Evolutionary conservation across 805 yeast species (phyloP).

Genomic region (Candida ipomoeae): DNA sequence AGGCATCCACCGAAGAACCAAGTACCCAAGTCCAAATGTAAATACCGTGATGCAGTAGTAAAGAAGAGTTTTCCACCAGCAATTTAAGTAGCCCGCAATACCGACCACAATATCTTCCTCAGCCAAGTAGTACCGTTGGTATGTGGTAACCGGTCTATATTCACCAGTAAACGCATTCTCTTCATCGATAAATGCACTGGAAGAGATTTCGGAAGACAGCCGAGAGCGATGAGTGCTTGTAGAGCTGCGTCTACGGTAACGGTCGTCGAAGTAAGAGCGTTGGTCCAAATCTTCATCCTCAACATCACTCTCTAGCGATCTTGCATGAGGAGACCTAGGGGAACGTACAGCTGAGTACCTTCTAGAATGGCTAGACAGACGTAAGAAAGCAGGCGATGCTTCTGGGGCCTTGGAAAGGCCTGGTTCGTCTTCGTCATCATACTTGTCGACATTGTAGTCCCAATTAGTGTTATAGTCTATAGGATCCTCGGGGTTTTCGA

Average conservation of each 20-base stretch:
- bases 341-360: slow-evolving; percentile 7
- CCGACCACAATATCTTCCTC: slow-evolving; percentile 95
- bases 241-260: slow-evolving; percentile 24
- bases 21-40: slow-evolving; percentile 70
- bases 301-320: neutral
- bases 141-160: slow-evolving; percentile 36
- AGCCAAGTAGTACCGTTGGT: slow-evolving; percentile 85
- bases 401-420: neutral
- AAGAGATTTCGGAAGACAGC: slow-evolving; percentile 6
- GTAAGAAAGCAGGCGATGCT: neutral
- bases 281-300: slow-evolving; percentile 11
- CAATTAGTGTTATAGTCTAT: slow-evolving; percentile 74
- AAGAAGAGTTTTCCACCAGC: slow-evolving; percentile 38
- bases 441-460: slow-evolving; percentile 57
- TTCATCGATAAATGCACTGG: slow-evolving; percentile 6
- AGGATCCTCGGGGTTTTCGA: slow-evolving; percentile 51
- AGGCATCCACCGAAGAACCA: slow-evolving; percentile 84
- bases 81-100: slow-evolving; percentile 80
- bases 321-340: slow-evolving; percentile 11
- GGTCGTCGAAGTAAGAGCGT: slow-evolving; percentile 21
- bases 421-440: slow-evolving; percentile 20
- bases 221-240: slow-evolving; percentile 8
- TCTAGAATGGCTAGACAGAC: slow-evolving; percentile 2
- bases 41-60: slow-evolving; percentile 53
- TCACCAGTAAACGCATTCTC: slow-evolving; percentile 11